Conservation (phyloP, 225 moss, liverwort and hornwort genomes). For the Polytrichum commune region DNA sequence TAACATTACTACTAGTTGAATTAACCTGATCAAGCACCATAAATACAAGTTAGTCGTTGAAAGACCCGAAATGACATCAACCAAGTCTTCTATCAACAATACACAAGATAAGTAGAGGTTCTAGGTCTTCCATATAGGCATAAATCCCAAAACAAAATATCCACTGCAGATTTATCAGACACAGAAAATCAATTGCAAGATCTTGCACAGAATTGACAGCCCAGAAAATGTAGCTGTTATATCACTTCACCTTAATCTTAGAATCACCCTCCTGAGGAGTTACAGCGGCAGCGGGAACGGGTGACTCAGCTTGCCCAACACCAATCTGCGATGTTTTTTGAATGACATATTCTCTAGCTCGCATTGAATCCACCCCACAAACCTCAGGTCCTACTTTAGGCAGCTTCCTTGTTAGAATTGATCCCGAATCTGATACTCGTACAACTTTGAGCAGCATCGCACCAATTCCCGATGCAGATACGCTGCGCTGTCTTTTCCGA, state of each 20-base stretch:
- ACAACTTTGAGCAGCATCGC: slow-evolving; percentile 53
- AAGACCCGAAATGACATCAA: too few relatives aligned
- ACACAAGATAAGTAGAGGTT: too few relatives aligned
- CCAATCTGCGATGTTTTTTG: slow-evolving; percentile 45
- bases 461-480: slow-evolving; percentile 47
- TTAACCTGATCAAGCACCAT: slow-evolving; percentile 26
- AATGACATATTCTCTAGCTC: slow-evolving; percentile 40
- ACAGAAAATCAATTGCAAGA: too few relatives aligned
- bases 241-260: slow-evolving; percentile 15
- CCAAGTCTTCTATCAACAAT: too few relatives aligned
- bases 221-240: slow-evolving; percentile 1
- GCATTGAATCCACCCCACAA: slow-evolving; percentile 29
- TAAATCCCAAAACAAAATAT: too few relatives aligned
- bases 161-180: too few relatives aligned
- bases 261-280: slow-evolving; percentile 14
- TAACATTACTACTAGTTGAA: slow-evolving; percentile 30
- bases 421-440: slow-evolving; percentile 39
- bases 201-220: not conserved
- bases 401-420: slow-evolving; percentile 28
- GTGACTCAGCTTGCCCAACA: slow-evolving; percentile 25
- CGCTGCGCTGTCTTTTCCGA: slow-evolving; percentile 40
- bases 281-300: slow-evolving; percentile 10
- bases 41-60: too few relatives aligned
- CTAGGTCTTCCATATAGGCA: too few relatives aligned
- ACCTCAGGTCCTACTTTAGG: slow-evolving; percentile 40